phyloP scores from a whole-genome alignment of 306 rosid species.

The Prinsepia uniflora region DNA sequence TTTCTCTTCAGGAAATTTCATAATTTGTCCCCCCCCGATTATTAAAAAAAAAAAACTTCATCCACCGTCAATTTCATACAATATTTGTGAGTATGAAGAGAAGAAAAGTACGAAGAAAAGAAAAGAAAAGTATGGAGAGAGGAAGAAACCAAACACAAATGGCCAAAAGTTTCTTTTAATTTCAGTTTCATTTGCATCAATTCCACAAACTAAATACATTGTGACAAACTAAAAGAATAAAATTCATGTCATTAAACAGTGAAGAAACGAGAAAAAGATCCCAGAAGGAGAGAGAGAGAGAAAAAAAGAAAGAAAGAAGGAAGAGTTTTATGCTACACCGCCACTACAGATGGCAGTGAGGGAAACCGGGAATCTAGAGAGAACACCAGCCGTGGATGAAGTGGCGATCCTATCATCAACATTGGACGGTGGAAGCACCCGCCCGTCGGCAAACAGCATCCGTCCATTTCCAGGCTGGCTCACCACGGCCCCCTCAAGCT shows the following conservation, averaged over 20 bases:
- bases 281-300: neutral
- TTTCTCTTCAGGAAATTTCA: no score
- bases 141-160: conserved; percentile 1
- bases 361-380: conserved; percentile 65
- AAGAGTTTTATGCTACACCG: conserved; percentile 42
- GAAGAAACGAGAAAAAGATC: neutral
- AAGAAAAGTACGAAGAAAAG: no score
- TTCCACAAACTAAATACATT: neutral
- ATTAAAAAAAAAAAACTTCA: no score
- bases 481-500: conserved; percentile 69
- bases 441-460: conserved; percentile 66
- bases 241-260: neutral
- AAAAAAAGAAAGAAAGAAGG: neutral
- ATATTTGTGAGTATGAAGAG: no score
- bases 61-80: no score
- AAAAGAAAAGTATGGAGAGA: no score
- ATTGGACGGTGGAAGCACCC: conserved; percentile 71
- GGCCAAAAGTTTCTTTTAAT: conserved; percentile 3
- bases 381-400: conserved; percentile 40
- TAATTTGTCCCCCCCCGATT: no score
- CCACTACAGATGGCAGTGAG: conserved; percentile 81
- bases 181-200: neutral
- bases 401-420: conserved; percentile 34
- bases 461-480: conserved; percentile 51
- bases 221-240: neutral